These are phyloP conservation scores for Ascochyta rabiei DNA, from an alignment of 2,329 filamentous ascomycete genomes.

Conservation along the genomic window DNA sequence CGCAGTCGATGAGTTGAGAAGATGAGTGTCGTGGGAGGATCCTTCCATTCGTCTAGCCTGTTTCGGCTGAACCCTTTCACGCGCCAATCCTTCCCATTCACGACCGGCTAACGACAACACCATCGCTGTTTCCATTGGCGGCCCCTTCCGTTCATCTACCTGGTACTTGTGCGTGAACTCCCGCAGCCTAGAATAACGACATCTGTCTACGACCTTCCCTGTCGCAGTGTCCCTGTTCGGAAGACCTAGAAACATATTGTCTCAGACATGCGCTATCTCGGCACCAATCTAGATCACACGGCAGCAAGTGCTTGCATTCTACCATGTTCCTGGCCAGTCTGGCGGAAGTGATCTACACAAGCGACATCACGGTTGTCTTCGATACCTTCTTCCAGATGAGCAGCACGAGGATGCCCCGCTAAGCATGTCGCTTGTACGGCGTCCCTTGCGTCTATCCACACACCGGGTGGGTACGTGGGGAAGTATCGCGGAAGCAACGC, in stretches of 20 bases:
- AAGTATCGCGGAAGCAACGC: slow-evolving; percentile 5
- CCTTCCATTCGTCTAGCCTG: background rate
- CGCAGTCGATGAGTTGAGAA: background rate
- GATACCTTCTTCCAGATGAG: background rate
- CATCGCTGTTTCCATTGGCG: slow-evolving; percentile 9
- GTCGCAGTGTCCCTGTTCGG: slow-evolving; percentile 4
- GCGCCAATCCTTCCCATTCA: slow-evolving; percentile 8
- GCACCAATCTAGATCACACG: slow-evolving; percentile 14
- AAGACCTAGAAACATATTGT: slow-evolving; percentile 14
- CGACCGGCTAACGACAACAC: slow-evolving; percentile 9
- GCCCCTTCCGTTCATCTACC: slow-evolving; percentile 9
- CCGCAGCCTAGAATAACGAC: slow-evolving; percentile 2
- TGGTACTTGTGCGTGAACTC: slow-evolving; percentile 5
- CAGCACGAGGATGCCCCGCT: background rate
- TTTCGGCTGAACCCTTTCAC: slow-evolving; percentile 8
- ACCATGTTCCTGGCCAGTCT: background rate
- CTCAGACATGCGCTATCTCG: slow-evolving; percentile 14
- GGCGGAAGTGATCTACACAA: background rate
- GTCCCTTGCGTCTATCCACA: slow-evolving; percentile 2
- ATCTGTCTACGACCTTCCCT: slow-evolving; percentile 5
- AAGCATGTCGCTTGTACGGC: background rate
- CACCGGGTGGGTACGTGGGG: slow-evolving; percentile 1
- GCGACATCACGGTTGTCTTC: background rate
- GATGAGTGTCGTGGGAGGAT: background rate
- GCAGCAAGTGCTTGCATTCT: slow-evolving; percentile 3